Conservation (phyloP, 2,329 filamentous ascomycete genomes). For the Venturia effusa region DNA sequence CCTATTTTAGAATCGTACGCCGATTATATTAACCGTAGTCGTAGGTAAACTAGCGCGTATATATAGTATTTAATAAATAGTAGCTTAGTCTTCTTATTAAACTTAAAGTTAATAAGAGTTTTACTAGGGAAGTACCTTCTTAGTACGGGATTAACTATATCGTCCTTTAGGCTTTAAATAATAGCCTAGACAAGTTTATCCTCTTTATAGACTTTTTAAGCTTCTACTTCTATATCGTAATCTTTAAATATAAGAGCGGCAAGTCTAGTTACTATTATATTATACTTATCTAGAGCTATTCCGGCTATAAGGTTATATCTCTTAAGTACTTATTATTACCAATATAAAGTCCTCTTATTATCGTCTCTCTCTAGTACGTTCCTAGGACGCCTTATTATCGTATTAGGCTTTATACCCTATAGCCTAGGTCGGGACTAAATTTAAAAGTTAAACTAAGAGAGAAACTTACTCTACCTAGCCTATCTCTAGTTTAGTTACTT, state of each 20-base stretch:
- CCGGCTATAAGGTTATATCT: neutral
- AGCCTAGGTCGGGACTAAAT: too few species aligned
- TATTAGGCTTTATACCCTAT: too few species aligned
- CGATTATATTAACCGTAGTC: neutral
- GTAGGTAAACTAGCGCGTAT: neutral
- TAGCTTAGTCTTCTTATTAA: neutral
- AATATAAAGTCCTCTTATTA: neutral
- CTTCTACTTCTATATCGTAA: neutral
- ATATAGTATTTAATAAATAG: neutral
- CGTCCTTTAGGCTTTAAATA: neutral
- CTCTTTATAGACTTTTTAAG: neutral
- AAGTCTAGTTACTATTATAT: neutral
- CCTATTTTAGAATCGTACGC: neutral
- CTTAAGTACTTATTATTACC: too few species aligned
- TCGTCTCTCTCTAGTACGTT: neutral
- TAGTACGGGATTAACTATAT: neutral
- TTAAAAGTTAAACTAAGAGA: too few species aligned
- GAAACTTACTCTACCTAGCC: too few species aligned
- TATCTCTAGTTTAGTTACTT: too few species aligned
- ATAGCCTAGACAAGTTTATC: neutral
- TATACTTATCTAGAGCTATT: too few species aligned
- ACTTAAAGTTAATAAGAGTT: neutral
- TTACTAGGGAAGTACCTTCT: neutral
- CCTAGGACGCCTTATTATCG: conserved; percentile 23
- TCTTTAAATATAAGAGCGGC: neutral